phyloP scores from a whole-genome alignment of 208 protist genomes.

The Leishmania aethiopica region DNA sequence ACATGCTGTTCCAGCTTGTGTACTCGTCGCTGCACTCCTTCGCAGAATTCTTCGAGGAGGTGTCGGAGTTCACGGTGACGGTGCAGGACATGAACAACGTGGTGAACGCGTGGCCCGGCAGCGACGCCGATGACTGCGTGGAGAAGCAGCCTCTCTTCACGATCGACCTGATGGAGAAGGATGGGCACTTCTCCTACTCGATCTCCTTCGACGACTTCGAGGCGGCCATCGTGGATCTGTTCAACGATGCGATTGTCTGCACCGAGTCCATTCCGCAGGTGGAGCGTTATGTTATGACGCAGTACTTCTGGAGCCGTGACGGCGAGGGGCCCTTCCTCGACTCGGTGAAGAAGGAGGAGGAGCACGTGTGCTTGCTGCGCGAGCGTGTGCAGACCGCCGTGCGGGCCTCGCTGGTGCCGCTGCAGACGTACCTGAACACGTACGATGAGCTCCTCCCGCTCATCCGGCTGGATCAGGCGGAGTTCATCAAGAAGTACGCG shows the following conservation, averaged over 20 bases:
- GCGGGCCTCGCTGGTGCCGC: slow-evolving; percentile 71
- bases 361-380: slow-evolving; percentile 76
- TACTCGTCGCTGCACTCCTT: slow-evolving; percentile 89
- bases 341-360: slow-evolving; percentile 86
- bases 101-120: slow-evolving; percentile 90
- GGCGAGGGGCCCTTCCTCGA: slow-evolving; percentile 91
- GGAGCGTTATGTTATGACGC: slow-evolving; percentile 93
- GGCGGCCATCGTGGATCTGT: slow-evolving; percentile 83
- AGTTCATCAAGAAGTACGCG: slow-evolving; percentile 88
- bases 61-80: slow-evolving; percentile 86
- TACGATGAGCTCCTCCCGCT: slow-evolving; percentile 93
- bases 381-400: slow-evolving; percentile 69
- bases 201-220: slow-evolving; percentile 90
- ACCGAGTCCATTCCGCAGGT: slow-evolving; percentile 92
- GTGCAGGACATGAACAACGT: slow-evolving; percentile 92
- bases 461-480: slow-evolving; percentile 82
- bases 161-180: slow-evolving; percentile 84
- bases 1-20: slow-evolving; percentile 93
- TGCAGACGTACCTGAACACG: slow-evolving; percentile 86
- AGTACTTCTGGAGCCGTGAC: slow-evolving; percentile 94
- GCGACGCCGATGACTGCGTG: slow-evolving; percentile 91
- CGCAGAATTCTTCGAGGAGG: slow-evolving; percentile 92
- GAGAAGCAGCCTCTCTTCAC: slow-evolving; percentile 95
- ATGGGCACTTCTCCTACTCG: slow-evolving; percentile 87
- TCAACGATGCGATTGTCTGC: slow-evolving; percentile 88